These are phyloP conservation scores for Curvularia hawaiiensis DNA, from an alignment of 2,329 filamentous ascomycete species.

Conservation along the genomic window DNA sequence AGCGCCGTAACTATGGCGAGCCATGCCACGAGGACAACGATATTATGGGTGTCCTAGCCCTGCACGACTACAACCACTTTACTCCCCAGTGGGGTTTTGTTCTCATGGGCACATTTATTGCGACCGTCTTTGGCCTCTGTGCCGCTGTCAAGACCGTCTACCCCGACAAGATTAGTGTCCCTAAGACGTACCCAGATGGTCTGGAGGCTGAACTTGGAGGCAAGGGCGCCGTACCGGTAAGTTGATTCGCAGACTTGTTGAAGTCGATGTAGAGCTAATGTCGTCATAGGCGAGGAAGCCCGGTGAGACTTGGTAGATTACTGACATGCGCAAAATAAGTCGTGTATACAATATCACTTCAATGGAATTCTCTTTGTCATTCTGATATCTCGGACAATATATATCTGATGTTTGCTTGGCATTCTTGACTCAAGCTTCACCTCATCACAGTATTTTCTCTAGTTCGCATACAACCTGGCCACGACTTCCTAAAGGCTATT, in stretches of 20 bases:
- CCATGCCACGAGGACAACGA: slow-evolving; percentile 97
- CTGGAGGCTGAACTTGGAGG: slow-evolving; percentile 57
- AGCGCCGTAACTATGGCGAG: slow-evolving; percentile 95
- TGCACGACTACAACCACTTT: slow-evolving; percentile 87
- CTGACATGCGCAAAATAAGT: not conserved
- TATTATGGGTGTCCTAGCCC: slow-evolving; percentile 84
- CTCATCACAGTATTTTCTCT: not conserved
- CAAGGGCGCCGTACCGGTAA: slow-evolving; percentile 48
- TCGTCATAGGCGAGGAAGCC: slow-evolving; percentile 29
- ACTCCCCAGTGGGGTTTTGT: slow-evolving; percentile 74
- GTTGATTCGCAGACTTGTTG: slow-evolving; percentile 11
- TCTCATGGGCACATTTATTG: slow-evolving; percentile 52
- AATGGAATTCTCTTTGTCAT: slow-evolving; percentile 13
- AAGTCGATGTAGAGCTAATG: slow-evolving; percentile 10
- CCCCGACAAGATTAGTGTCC: slow-evolving; percentile 53
- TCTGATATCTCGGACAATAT: not conserved
- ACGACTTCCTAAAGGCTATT: not conserved
- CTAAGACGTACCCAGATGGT: slow-evolving; percentile 54
- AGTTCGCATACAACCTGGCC: not conserved
- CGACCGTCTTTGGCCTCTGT: slow-evolving; percentile 48
- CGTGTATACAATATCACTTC: slow-evolving; percentile 14
- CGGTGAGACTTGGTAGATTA: slow-evolving; percentile 26
- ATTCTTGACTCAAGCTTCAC: not conserved
- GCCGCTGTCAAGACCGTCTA: slow-evolving; percentile 49
- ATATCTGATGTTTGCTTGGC: not conserved